Evolutionary conservation across 176 grass and related monocot genomes (phyloP), one percentile per base, ranked within the genome.

Genomic region (Guadua angustifolia): DNA sequence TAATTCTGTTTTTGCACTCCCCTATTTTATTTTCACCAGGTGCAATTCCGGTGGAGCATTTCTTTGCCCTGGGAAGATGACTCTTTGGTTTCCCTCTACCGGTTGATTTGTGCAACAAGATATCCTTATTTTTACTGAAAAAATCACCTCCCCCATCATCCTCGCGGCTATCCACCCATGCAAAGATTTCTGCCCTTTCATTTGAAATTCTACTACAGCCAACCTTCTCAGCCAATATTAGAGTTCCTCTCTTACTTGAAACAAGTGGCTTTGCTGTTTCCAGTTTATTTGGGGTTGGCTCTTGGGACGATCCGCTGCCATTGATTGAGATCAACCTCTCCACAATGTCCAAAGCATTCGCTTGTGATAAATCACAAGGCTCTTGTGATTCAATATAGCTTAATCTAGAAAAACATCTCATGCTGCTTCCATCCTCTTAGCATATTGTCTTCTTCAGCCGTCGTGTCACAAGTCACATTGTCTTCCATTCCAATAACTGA

Each of bases 321-420:
- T 97, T 86, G 51, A 84, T 80, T 70, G 88, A 93, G 66, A 94
- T 90, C 46, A 97, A 69, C 71, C 90, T 91, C 17, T 97, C 94
- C 61, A 97, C 91, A 83, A 97, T 11, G 40, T 91, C 87, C 66
- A 97, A 89, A 69, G 94, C 94, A 89, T 91, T 92, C 53, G 78
- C 91, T 74, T 97, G 94, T 53, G 94, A 97, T 25, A 88, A 40
- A 82, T 93, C 90, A 72, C 89, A 73, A 65, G 91, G 94, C 65
- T 97, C 89, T 52, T 97, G 91, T 70, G 94, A 97, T 57, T 68
- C 81, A 58, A 91, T n/a, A 78, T 97, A 93, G 79, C 87, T 93
- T 84, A 93, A 82, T 61, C 89, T 74, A 86, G 56, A 64, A 85
- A 81, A 33, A 71, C 29, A 71, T 69, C 58, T 88, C 25, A 0